A percentile compares a stretch with the other conserved stretches of the same genome.
These are phyloP conservation scores for Hermanozyma aechmeae DNA, from an alignment of 805 yeast species.

Conservation along the genomic window DNA sequence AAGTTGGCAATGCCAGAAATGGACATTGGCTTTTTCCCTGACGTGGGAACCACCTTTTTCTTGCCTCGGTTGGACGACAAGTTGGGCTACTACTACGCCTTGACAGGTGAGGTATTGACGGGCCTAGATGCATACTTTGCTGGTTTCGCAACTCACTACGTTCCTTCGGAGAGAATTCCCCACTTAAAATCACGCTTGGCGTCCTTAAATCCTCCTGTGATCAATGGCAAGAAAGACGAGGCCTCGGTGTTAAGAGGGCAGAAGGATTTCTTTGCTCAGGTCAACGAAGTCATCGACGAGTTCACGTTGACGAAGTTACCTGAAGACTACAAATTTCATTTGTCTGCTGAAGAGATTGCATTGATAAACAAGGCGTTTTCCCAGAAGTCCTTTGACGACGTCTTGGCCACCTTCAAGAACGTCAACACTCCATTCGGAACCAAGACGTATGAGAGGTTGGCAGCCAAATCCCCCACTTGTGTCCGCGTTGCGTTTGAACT, in stretches of 20 bases:
- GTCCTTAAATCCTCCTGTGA: conserved; percentile 40
- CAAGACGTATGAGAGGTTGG: conserved; percentile 45
- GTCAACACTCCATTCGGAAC: conserved; percentile 62
- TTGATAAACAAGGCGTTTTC: conserved; percentile 66
- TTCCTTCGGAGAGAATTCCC: conserved; percentile 54
- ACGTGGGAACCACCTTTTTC: conserved; percentile 90
- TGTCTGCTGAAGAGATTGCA: conserved; percentile 43
- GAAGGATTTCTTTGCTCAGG: conserved; percentile 41
- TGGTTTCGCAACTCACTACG: conserved; percentile 88
- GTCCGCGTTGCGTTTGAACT: conserved; percentile 63
- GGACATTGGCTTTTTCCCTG: conserved; percentile 93
- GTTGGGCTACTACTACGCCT: conserved; percentile 75
- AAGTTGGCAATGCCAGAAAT: conserved; percentile 97
- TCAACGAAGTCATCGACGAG: conserved; percentile 71
- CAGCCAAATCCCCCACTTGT: conserved; percentile 68
- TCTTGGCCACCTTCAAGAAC: conserved; percentile 41
- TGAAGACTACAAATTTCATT: conserved; percentile 48
- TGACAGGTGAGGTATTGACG: conserved; percentile 70
- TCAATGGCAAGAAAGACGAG: conserved; percentile 16
- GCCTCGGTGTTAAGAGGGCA: conserved; percentile 13
- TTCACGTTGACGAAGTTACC: conserved; percentile 60
- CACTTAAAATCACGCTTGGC: conserved; percentile 59
- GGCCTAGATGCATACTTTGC: conserved; percentile 77
- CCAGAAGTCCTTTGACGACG: conserved; percentile 41
- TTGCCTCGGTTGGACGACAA: conserved; percentile 75